Conservation (phyloP, 192 early-diverging fungal species). For the Umbelopsis sp. region DNA sequence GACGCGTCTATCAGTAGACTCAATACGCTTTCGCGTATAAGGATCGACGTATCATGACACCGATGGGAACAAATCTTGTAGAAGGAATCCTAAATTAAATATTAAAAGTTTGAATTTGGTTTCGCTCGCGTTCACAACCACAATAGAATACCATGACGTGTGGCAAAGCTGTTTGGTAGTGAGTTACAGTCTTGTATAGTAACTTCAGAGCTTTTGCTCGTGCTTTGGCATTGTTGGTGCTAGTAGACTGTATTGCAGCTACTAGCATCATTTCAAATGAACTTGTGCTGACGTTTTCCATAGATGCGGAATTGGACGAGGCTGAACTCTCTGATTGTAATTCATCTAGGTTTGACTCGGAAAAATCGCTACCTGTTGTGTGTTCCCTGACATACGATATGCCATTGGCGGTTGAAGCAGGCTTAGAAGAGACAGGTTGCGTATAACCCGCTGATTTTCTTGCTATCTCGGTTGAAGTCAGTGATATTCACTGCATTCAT, state of each 20-base stretch:
- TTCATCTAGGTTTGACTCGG: too few species aligned
- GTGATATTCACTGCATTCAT: too few species aligned
- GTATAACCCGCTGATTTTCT: too few species aligned
- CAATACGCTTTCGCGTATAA: neutral
- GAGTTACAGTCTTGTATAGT: neutral
- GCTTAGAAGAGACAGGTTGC: too few species aligned
- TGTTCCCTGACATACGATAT: too few species aligned
- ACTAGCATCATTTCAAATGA: neutral
- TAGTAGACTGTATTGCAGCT: neutral
- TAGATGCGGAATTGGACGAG: too few species aligned
- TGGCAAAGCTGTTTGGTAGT: neutral
- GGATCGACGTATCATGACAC: neutral
- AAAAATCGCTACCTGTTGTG: too few species aligned
- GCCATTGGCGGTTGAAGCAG: too few species aligned
- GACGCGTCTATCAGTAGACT: neutral
- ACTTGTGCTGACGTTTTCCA: too few species aligned
- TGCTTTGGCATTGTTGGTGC: neutral
- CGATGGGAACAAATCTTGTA: neutral
- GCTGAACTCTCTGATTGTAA: too few species aligned
- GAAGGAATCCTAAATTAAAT: neutral
- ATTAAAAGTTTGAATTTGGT: neutral
- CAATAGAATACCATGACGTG: neutral
- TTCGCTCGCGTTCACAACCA: neutral
- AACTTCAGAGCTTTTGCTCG: neutral
- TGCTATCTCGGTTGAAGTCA: too few species aligned